A percentile compares a stretch with the other conserved stretches of the same genome.
Evolutionary conservation across 75 land plant species (phyloP).

Genomic region (Sequoiadendron giganteum): DNA sequence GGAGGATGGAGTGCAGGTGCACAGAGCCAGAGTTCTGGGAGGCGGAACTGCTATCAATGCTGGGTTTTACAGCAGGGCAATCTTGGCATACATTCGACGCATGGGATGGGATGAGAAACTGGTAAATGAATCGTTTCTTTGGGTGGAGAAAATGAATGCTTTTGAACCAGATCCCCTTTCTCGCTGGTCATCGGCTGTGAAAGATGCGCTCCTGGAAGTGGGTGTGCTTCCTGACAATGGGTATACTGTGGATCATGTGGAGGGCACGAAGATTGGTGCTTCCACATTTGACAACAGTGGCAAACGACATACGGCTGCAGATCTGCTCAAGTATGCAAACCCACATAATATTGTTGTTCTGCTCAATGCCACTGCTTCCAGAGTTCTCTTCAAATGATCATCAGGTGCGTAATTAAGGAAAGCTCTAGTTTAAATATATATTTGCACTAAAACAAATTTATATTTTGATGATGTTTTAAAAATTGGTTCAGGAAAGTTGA

Average conservation of each 20-base stretch:
- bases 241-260: neutral
- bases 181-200: neutral
- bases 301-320: neutral
- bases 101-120: neutral
- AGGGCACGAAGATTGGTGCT: neutral
- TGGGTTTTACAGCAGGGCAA: neutral
- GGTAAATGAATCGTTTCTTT: neutral
- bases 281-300: neutral
- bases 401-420: neutral
- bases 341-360: neutral
- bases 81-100: neutral
- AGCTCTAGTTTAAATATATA: too few relatives aligned
- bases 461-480: neutral
- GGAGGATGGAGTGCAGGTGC: neutral
- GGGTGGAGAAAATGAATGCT: neutral
- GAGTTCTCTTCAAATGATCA: neutral
- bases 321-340: neutral
- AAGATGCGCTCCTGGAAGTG: neutral
- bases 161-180: neutral
- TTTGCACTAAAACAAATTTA: neutral
- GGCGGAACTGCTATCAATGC: neutral
- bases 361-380: neutral
- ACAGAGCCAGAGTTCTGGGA: neutral
- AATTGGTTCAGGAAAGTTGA: constrained; percentile 24
- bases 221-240: neutral